A percentile compares a stretch with the other conserved stretches of the same genome.
These are phyloP conservation scores for Carnegiea gigantea DNA, from an alignment of 179 eudicot genomes.

Conservation along the genomic window DNA sequence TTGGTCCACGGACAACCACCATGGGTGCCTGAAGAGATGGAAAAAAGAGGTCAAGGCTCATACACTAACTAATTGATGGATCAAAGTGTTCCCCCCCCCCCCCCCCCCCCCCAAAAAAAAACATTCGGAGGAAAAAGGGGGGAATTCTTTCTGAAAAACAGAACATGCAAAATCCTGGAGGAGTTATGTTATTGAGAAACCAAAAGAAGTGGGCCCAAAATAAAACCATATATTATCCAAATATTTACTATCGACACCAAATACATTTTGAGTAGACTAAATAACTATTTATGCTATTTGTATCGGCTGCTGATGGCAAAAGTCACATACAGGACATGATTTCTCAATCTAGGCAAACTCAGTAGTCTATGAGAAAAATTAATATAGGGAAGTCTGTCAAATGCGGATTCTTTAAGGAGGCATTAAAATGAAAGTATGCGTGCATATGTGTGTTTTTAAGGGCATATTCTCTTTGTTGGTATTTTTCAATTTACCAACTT, in stretches of 20 bases:
- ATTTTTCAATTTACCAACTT: too few relatives aligned
- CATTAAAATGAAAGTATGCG: too few relatives aligned
- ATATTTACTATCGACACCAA: neutral
- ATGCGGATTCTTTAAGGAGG: too few relatives aligned
- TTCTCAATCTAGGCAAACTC: too few relatives aligned
- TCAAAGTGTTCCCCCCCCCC: neutral
- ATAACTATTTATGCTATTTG: neutral
- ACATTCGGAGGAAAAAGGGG: neutral
- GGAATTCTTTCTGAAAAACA: neutral
- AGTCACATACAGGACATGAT: too few relatives aligned
- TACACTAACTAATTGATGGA: neutral
- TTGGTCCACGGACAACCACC: slow-evolving; percentile 67
- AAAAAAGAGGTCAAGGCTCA: neutral
- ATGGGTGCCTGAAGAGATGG: slow-evolving; percentile 45
- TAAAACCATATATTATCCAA: neutral
- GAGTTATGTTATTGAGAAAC: neutral
- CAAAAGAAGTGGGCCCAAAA: neutral
- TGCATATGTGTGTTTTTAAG: too few relatives aligned
- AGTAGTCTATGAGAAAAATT: too few relatives aligned
- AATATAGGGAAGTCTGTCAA: neutral
- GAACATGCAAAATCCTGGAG: neutral
- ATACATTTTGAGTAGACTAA: neutral
- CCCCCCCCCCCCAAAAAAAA: neutral
- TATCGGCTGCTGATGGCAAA: neutral
- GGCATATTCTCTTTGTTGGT: neutral